Evolutionary conservation across 371 early-diverging fungal genomes (phyloP).

Genomic region (Globomyces sp.): DNA sequence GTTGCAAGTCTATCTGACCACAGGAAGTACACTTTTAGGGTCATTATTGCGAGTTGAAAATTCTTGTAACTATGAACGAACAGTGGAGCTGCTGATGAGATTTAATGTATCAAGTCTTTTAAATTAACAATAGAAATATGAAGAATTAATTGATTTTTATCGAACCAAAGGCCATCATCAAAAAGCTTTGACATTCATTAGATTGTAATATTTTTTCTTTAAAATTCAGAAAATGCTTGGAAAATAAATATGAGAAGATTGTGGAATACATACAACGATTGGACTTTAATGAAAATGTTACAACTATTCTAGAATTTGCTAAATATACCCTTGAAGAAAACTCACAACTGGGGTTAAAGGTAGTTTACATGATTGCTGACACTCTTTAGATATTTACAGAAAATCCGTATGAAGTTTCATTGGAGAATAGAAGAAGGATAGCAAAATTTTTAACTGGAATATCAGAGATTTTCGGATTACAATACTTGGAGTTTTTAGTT

Average conservation of each 20-base stretch:
- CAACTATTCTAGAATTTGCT: slow-evolving; percentile 77
- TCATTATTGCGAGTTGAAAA: slow-evolving; percentile 82
- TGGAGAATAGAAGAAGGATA: slow-evolving; percentile 27
- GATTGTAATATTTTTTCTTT: slow-evolving; percentile 3
- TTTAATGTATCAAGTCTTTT: not conserved
- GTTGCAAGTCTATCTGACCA: slow-evolving; percentile 77
- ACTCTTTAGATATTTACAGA: slow-evolving; percentile 66
- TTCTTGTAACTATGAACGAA: slow-evolving; percentile 75
- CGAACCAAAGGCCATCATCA: slow-evolving; percentile 82
- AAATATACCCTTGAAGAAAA: slow-evolving; percentile 66
- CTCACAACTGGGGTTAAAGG: slow-evolving; percentile 30
- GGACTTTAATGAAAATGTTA: slow-evolving; percentile 64
- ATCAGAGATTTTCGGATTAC: slow-evolving; percentile 54
- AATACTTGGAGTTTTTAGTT: slow-evolving; percentile 78
- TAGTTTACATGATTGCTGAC: too few relatives aligned
- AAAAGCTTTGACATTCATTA: slow-evolving; percentile 52
- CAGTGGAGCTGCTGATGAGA: slow-evolving; percentile 65
- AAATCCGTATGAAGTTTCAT: slow-evolving; percentile 46
- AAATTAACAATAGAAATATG: slow-evolving; percentile 55
- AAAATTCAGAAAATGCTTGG: not conserved
- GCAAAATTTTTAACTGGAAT: slow-evolving; percentile 28
- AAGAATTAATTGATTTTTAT: slow-evolving; percentile 87
- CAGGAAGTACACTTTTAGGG: slow-evolving; percentile 78
- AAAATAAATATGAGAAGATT: slow-evolving; percentile 34
- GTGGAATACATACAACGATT: slow-evolving; percentile 75